Base-by-base conservation (phyloP, 202 grass and related monocot species). In the Hordeum pubiflorum region DNA sequence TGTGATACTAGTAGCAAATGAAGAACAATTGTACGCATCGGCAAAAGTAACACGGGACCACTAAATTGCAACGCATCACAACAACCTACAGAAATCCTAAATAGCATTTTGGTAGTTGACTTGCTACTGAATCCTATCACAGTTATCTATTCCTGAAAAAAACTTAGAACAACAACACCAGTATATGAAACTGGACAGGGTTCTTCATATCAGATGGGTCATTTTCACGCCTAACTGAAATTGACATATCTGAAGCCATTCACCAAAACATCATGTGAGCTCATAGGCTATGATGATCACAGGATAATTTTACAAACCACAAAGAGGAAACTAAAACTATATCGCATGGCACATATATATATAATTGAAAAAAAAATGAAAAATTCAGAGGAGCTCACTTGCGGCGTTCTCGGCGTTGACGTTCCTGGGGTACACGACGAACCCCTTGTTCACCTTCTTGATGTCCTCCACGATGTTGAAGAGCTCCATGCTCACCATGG, bases 391-490 rank as follows among this genome's bases (percentile, higher is more conserved):
- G 0, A 58, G 70, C 58, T 29, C 82, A 97, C 95, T 88, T 63
- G 89, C 8, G 38, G 95, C 95, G 58, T 86, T 97, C 81, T 97
- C 86, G 4, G 95, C 95, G 86, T 94, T 97, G 44, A 98, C 92
- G 62, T 98, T 98, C 75, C 86, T 39, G 36, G 95, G 95, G 71
- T 93, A 86, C 40, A 98, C 90, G 0, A 93, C 88, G 74, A 94
- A 98, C 23, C 91, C 81, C 86, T 98, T 98, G 57, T 90, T 94
- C 9, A 98, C 95, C 80, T 98, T 94, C 85, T 98, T 93, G 73
- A 98, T 94, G 73, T 98, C 95, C 83, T 98, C 95, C 57, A 98
- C 88, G 15, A 98, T 98, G 59, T 91, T 94, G 82, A 93, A 94
- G 56, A 98, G 92, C 77, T 98, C 92, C 95, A 98, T 91, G 77